phyloP scores from a whole-genome alignment of 2,329 filamentous ascomycete species.

The Ambrosiella xylebori region DNA sequence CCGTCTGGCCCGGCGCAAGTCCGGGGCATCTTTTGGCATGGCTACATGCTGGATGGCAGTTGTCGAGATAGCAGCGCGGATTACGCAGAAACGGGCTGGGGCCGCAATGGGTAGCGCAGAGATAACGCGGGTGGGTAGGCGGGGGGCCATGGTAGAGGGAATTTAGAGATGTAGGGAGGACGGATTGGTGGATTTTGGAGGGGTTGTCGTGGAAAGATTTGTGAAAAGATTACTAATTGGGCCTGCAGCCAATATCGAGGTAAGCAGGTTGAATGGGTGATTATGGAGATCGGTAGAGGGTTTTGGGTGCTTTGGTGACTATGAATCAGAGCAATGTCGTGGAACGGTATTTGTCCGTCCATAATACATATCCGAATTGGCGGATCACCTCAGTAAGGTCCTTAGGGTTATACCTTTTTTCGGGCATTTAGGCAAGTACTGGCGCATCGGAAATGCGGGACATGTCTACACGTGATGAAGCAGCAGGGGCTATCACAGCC shows the following conservation, averaged over 20 bases:
- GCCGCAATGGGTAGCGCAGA: not conserved
- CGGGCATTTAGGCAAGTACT: not conserved
- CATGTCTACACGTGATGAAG: not conserved
- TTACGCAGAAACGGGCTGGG: not conserved
- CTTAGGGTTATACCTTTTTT: not conserved
- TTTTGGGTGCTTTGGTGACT: not conserved
- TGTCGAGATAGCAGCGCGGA: slow-evolving; percentile 18
- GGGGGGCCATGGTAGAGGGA: slow-evolving; percentile 12
- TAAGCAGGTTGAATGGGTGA: not conserved
- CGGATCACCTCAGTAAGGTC: not conserved
- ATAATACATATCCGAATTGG: not conserved
- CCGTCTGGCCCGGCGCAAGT: slow-evolving; percentile 49
- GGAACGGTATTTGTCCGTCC: no score
- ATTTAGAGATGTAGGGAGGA: not conserved
- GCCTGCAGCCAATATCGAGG: not conserved
- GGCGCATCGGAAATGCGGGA: not conserved
- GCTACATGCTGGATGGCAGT: slow-evolving; percentile 33
- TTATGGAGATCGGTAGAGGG: not conserved
- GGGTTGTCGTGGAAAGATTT: no score
- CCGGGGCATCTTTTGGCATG: slow-evolving; percentile 43
- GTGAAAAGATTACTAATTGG: not conserved
- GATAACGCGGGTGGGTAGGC: slow-evolving; percentile 17
- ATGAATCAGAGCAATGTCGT: no score
- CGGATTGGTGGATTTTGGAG: not conserved
- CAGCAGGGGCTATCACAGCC: not conserved